Percentiles rank a stretch among this genome's conserved stretches.
Evolutionary conservation across 495 filamentous ascomycete species (phyloP).

Genomic region (Hyaloscypha variabilis): DNA sequence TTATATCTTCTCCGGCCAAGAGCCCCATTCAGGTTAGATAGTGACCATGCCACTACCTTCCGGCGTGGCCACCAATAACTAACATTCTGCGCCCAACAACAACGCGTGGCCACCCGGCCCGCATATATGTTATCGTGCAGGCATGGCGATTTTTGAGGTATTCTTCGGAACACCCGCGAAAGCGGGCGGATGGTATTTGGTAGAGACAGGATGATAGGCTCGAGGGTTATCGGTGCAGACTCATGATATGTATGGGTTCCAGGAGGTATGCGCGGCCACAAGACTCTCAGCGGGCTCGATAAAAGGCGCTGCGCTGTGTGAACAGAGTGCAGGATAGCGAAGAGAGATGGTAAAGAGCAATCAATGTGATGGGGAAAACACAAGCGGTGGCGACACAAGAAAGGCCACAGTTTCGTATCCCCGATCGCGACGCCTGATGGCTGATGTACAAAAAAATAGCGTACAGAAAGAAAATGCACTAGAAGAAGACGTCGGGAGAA

Average conservation of each 20-base stretch:
- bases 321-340: conserved; percentile 8
- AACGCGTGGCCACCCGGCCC: conserved; percentile 53
- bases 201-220: conserved; percentile 34
- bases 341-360: not conserved
- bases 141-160: conserved; percentile 51
- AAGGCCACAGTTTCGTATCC: not conserved
- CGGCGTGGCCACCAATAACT: conserved; percentile 28
- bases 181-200: conserved; percentile 37
- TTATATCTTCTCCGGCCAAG: conserved; percentile 7
- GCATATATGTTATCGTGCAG: conserved; percentile 46
- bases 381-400: not conserved
- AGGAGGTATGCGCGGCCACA: conserved; percentile 5
- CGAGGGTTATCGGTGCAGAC: conserved; percentile 18
- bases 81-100: conserved; percentile 7
- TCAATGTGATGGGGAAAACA: conserved; percentile 6
- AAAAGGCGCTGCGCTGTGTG: conserved; percentile 7
- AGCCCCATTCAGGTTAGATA: not conserved
- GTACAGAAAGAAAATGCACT: conserved; percentile 17
- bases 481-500: conserved; percentile 13
- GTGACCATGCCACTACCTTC: not conserved
- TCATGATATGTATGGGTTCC: conserved; percentile 27
- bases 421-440: not conserved
- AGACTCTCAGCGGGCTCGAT: not conserved
- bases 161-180: conserved; percentile 54
- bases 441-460: conserved; percentile 4